phyloP scores from a whole-genome alignment of 2,329 filamentous ascomycete species.

The Neocatenulostroma microsporum region DNA sequence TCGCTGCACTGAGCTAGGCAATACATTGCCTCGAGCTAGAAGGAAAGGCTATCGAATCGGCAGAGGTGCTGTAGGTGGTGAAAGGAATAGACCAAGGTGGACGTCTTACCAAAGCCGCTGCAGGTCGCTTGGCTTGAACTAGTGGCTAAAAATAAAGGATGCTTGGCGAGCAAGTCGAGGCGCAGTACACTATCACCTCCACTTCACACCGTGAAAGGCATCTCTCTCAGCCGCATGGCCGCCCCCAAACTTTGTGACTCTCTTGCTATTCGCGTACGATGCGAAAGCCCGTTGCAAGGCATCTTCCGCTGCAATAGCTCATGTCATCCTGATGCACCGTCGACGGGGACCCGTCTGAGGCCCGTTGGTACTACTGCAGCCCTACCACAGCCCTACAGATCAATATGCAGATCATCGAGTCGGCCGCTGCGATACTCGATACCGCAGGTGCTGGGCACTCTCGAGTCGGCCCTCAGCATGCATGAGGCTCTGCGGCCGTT shows the following conservation, averaged over 20 bases:
- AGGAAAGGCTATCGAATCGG: conserved; percentile 1
- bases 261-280: not conserved
- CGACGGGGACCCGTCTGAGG: not conserved
- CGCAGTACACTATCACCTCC: not conserved
- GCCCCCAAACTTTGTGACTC: not conserved
- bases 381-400: conserved; percentile 2
- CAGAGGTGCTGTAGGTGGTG: not conserved
- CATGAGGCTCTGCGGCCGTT: too few species aligned
- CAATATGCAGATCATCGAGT: not conserved
- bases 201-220: not conserved
- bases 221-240: not conserved
- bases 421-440: too few species aligned
- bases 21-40: conserved; percentile 6
- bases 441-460: too few species aligned
- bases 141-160: not conserved
- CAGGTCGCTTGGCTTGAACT: not conserved
- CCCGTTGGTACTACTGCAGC: conserved; percentile 4
- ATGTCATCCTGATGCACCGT: conserved; percentile 1
- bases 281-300: not conserved
- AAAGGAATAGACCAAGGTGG: too few species aligned
- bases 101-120: conserved; percentile 2
- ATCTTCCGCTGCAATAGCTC: not conserved
- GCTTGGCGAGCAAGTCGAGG: not conserved
- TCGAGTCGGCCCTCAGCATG: too few species aligned
- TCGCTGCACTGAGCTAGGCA: not conserved